Evolutionary conservation across 176 grass and related monocot species (phyloP).

Genomic region (Carex cristatella): DNA sequence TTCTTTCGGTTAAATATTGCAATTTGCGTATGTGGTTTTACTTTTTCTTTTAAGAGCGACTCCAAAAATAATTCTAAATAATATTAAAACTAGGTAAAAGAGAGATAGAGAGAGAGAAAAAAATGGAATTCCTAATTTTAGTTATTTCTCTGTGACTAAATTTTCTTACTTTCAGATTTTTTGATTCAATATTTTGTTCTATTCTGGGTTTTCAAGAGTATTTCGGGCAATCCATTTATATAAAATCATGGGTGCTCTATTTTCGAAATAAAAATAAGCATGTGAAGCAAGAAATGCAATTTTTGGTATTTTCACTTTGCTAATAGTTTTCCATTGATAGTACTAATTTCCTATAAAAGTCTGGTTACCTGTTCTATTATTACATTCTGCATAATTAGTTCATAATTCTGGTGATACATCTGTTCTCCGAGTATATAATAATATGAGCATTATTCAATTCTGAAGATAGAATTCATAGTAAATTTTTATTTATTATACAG

Average conservation of each 20-base stretch:
- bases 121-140: neutral
- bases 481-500: neutral
- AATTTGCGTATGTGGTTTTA: neutral
- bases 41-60: neutral
- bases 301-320: neutral
- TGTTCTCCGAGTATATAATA: neutral
- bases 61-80: neutral
- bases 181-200: neutral
- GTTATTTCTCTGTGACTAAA: neutral
- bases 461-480: neutral
- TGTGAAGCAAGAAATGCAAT: neutral
- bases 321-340: constrained; percentile 10
- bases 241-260: neutral
- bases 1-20: neutral
- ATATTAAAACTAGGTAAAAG: neutral
- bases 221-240: neutral
- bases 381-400: neutral
- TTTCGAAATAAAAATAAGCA: neutral
- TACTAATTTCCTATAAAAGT: neutral
- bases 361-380: neutral
- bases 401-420: neutral
- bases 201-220: neutral
- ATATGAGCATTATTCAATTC: neutral
- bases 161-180: neutral
- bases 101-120: neutral